Evolutionary conservation across 441 rosid genomes (phyloP).

Genomic region (Aleurites moluccanus): DNA sequence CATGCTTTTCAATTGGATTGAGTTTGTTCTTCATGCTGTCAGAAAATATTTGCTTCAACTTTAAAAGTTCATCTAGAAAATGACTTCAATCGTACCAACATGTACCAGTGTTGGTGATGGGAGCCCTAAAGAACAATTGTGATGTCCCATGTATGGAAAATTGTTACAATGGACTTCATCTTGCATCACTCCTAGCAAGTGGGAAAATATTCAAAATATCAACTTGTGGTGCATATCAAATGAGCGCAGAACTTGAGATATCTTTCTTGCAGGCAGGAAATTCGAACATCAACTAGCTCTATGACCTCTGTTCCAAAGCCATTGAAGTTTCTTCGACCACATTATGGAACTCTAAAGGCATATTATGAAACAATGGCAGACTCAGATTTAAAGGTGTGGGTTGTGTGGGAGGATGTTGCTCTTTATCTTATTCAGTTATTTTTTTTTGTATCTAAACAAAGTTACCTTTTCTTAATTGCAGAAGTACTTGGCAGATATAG

Average conservation of each 20-base stretch:
- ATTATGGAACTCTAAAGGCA: conserved; percentile 83
- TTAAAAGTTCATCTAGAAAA: not conserved
- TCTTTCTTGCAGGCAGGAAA: conserved; percentile 61
- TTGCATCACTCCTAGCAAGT: not conserved
- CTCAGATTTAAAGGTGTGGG: conserved; percentile 66
- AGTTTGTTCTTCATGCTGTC: not conserved
- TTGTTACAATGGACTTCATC: not conserved
- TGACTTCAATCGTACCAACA: not conserved
- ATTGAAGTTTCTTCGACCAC: conserved; percentile 94
- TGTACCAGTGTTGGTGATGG: not conserved
- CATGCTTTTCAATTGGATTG: not conserved
- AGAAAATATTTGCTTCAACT: not conserved
- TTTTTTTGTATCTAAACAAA: not conserved
- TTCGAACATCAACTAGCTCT: conserved; percentile 84
- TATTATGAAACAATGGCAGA: conserved; percentile 62
- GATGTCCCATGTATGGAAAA: not conserved
- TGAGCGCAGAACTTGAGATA: not conserved
- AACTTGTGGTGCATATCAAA: not conserved
- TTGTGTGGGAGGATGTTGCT: conserved; percentile 19
- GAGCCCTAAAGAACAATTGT: not conserved
- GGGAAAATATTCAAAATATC: not conserved
- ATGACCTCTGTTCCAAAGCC: conserved; percentile 98
- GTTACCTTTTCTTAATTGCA: conserved; percentile 40
- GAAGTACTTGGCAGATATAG: conserved; percentile 86
- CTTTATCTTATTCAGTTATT: not conserved